Evolutionary conservation across 768 basidiomycete species (phyloP).

Genomic region (Leccinum ochraceum): DNA sequence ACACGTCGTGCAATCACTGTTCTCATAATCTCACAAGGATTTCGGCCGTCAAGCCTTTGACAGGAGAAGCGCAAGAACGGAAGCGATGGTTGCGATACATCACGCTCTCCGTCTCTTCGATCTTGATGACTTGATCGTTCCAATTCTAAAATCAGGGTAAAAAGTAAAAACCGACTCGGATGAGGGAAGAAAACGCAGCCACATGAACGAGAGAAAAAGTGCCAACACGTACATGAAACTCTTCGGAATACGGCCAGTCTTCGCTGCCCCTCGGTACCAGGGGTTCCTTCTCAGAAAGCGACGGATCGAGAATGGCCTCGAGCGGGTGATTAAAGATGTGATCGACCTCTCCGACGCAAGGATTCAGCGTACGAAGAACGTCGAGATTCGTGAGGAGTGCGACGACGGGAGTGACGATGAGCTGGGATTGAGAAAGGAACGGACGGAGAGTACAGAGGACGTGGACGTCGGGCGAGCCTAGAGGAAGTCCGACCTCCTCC

Average conservation of each 20-base stretch:
- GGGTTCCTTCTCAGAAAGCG: constrained; percentile 38
- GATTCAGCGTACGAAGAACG: constrained; percentile 52
- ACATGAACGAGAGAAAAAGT: neutral
- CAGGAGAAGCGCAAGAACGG: constrained; percentile 71
- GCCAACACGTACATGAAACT: constrained; percentile 59
- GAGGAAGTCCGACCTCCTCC: constrained; percentile 79
- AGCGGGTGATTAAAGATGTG: constrained; percentile 81
- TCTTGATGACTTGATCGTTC: constrained; percentile 44
- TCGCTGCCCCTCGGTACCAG: constrained; percentile 62
- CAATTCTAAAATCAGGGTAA: constrained; percentile 44
- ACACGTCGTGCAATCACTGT: neutral
- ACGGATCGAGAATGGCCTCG: constrained; percentile 67
- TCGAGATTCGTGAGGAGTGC: constrained; percentile 58
- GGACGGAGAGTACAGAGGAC: constrained; percentile 64
- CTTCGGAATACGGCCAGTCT: constrained; percentile 79
- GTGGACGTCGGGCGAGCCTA: constrained; percentile 55
- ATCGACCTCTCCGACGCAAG: constrained; percentile 70
- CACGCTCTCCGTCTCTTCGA: constrained; percentile 49
- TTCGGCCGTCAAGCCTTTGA: constrained; percentile 84
- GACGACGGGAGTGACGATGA: constrained; percentile 80
- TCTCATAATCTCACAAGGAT: constrained; percentile 80
- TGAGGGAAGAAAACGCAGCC: neutral
- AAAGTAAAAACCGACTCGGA: neutral
- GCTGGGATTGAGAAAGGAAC: constrained; percentile 62
- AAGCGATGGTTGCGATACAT: constrained; percentile 85